Base-by-base conservation (phyloP, 2,329 filamentous ascomycete genomes). In the Gaeumannomyces sp. region DNA sequence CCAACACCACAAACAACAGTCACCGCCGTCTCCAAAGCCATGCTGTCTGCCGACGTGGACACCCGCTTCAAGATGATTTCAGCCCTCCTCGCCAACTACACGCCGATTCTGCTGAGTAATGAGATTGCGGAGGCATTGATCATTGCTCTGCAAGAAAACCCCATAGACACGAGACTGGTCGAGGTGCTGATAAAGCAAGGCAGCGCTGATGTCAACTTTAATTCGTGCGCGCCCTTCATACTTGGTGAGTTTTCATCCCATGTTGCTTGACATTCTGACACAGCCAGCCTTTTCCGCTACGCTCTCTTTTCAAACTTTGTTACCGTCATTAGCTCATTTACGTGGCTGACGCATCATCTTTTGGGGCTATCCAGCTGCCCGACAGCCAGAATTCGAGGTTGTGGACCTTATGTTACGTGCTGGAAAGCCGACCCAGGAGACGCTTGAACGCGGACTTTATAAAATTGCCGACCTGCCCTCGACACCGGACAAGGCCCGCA, bases 201-300 rank as follows among this genome's bases (percentile, higher is more conserved):
- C 0, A 77, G 78, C 28, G 83, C 81, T 2, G 82, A 87, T 65
- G 73, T 85, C 64, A 86, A 87, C 66, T 73, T 76, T 13, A 73
- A 80, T 3, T 73, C 76, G 0, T 83, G 82, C 13, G 72, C 75
- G 2, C 77, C 80, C 19, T 72, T 84, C 16, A 74, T 75, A 10
- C 65, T 72, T 19, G 76, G 76, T 77, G 69, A 64, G 72, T 67
- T 13, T 22, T n/a, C 25, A 5, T 14, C 7, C 10, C 5, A 22
- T 22, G 5, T 10, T 11, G 13, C 25, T 6, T 22, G 19, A 14
- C 19, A 11, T n/a, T 25, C 5, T 25, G 45, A 53, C 45, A 53
- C 45, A 53, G 8, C 38, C 3, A 16, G 3, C 13, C 13, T 22
- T 45, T 35, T 14, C 19, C 16, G 13, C 38, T 45, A 14, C 38